Base-by-base conservation (phyloP, 805 yeast species). In the Wickerhamomyces chambardii region DNA sequence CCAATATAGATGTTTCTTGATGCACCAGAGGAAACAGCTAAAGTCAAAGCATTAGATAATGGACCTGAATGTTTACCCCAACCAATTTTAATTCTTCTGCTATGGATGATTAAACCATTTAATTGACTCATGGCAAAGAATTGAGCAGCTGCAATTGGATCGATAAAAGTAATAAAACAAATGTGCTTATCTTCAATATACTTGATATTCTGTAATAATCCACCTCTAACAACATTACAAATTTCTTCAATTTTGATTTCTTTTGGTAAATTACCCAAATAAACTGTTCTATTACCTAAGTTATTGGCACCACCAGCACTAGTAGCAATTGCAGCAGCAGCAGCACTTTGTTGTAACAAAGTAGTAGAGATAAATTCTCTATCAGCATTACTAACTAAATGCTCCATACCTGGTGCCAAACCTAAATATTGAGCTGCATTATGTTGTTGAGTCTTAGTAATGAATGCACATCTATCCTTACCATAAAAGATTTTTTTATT, bases 61-160 rank as follows among this genome's bases (percentile, higher is more conserved):
- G 95, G 87, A 10, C 97, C 97, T 6, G 95, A 79, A 54, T 90
- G 96, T 59, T 86, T 89, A 32, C 97, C 98, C 97, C 98, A 90
- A 16, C 97, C 96, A 37, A 90, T 87, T 56, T 84, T 85, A 45
- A 90, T 81, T 50, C 89, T 73, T 50, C 94, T 72, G 55, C 80
- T 81, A 53, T 84, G 95, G 40, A 90, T 82, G 15, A 87, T 74
- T 40, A 90, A 66, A 1, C 96, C 96, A 52, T 87, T 94, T 43
- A 87, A 65, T 51, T 86, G 87, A 45, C 95, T 80, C 84, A 85
- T 79, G 8, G 97, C 97, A 59, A 81, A 90, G 56, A 90, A 90
- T 59, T 90, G 97, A 2, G 96, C 96, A 1, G 97, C 97, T 3
- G 97, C 95, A 35, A 90, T 83, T 19, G 97, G 95, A 54, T 92